A percentile compares a stretch with the other conserved stretches of the same genome.
Conservation (phyloP, 179 eudicot species). For the Amaranthus tricolor region DNA sequence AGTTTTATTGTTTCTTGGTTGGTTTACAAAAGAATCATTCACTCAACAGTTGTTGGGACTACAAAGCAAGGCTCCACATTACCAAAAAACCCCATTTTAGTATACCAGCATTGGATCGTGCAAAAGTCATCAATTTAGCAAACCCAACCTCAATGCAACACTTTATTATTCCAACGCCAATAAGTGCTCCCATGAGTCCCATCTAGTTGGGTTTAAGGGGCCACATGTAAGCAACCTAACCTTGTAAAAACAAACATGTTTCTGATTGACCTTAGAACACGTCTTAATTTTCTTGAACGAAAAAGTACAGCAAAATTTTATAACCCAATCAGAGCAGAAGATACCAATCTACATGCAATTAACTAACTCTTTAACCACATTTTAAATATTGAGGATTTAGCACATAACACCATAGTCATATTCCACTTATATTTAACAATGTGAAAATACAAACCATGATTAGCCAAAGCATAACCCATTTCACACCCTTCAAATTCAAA, state of each 20-base stretch:
- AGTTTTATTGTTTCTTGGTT: conserved; percentile 60
- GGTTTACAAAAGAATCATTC: conserved; percentile 77
- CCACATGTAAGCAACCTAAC: too few species aligned
- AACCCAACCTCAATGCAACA: not conserved
- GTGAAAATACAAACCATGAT: not conserved
- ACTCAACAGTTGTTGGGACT: conserved; percentile 72
- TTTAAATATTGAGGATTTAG: not conserved
- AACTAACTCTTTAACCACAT: not conserved
- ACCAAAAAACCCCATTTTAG: conserved; percentile 97
- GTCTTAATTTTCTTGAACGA: too few species aligned
- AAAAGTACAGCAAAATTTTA: not conserved
- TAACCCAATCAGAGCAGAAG: not conserved
- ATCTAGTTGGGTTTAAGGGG: too few species aligned
- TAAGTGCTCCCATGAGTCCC: too few species aligned
- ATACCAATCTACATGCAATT: not conserved
- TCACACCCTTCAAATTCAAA: not conserved
- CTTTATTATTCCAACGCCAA: too few species aligned
- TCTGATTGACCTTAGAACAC: too few species aligned
- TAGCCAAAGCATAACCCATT: not conserved
- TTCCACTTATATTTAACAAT: not conserved
- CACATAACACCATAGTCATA: not conserved
- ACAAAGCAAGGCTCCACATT: conserved; percentile 90
- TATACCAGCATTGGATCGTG: conserved; percentile 56
- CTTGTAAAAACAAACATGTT: too few species aligned
- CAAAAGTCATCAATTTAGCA: conserved; percentile 9